Conservation (phyloP, 2,329 filamentous ascomycete species). For the Gaeumannomyces tritici region DNA sequence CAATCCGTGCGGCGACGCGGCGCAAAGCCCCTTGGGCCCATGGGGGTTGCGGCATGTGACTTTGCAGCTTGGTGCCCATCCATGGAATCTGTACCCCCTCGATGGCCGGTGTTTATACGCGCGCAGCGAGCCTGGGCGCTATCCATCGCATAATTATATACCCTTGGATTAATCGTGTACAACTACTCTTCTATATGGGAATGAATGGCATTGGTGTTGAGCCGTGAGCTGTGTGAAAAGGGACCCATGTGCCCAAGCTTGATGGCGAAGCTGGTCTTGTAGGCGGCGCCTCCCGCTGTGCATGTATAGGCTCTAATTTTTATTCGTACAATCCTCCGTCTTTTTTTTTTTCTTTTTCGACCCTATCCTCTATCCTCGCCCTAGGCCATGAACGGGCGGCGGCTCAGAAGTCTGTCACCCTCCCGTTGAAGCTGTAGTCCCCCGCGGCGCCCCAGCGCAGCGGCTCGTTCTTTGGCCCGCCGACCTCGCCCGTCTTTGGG, state of each 20-base stretch:
- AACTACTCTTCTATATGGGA: background rate
- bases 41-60: background rate
- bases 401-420: conserved; percentile 83
- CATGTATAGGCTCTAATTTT: background rate
- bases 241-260: background rate
- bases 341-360: background rate
- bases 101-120: background rate
- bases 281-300: background rate
- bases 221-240: background rate
- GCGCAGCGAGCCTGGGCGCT: background rate
- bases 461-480: conserved; percentile 95
- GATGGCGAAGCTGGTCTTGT: background rate
- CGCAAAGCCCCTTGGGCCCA: background rate
- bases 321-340: background rate
- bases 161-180: background rate
- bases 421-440: conserved; percentile 88
- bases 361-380: no score
- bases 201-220: no score
- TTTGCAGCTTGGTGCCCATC: background rate
- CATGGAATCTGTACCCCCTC: background rate
- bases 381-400: no score
- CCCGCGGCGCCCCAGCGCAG: conserved; percentile 70
- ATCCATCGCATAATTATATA: background rate
- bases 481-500: conserved; percentile 89
- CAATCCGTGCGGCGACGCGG: background rate